A percentile compares a stretch with the other conserved stretches of the same genome.
These are phyloP conservation scores for Alternaria postmessia DNA, from an alignment of 2,329 filamentous ascomycete species.

Conservation along the genomic window DNA sequence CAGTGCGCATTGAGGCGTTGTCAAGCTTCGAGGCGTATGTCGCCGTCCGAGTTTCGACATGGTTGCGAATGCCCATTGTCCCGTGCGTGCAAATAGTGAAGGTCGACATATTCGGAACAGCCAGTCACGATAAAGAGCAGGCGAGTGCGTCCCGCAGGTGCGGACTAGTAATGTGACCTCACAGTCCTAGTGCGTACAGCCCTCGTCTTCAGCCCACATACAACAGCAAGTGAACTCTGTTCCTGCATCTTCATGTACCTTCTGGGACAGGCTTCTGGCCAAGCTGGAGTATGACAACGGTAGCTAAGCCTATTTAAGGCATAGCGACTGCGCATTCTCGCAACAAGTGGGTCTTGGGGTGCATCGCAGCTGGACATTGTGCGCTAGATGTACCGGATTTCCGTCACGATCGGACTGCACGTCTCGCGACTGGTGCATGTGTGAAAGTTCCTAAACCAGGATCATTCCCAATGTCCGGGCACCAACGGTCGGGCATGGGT, in stretches of 20 bases:
- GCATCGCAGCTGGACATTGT: slow-evolving; percentile 26
- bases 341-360: slow-evolving; percentile 7
- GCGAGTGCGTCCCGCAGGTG: slow-evolving; percentile 1
- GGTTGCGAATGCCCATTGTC: slow-evolving; percentile 8
- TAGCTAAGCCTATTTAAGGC: slow-evolving; percentile 28
- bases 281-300: slow-evolving; percentile 33
- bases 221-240: slow-evolving; percentile 15
- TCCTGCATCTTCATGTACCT: slow-evolving; percentile 27
- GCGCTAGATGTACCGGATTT: slow-evolving; percentile 19
- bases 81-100: slow-evolving; percentile 19
- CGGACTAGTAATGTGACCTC: background rate
- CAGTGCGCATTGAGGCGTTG: slow-evolving; percentile 8
- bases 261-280: slow-evolving; percentile 19
- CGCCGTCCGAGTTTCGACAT: slow-evolving; percentile 32
- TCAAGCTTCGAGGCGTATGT: slow-evolving; percentile 13
- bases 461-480: slow-evolving; percentile 20
- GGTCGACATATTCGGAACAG: slow-evolving; percentile 22
- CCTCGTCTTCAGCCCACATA: slow-evolving; percentile 6
- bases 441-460: slow-evolving; percentile 11
- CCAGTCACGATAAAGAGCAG: slow-evolving; percentile 8
- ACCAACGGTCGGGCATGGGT: slow-evolving; percentile 21
- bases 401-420: slow-evolving; percentile 16
- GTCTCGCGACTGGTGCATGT: slow-evolving; percentile 22
- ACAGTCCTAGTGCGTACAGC: slow-evolving; percentile 1
- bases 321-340: slow-evolving; percentile 30